These are phyloP conservation scores for Polytrichum formosum DNA, from an alignment of 225 moss, liverwort and hornwort genomes.

Conservation along the genomic window DNA sequence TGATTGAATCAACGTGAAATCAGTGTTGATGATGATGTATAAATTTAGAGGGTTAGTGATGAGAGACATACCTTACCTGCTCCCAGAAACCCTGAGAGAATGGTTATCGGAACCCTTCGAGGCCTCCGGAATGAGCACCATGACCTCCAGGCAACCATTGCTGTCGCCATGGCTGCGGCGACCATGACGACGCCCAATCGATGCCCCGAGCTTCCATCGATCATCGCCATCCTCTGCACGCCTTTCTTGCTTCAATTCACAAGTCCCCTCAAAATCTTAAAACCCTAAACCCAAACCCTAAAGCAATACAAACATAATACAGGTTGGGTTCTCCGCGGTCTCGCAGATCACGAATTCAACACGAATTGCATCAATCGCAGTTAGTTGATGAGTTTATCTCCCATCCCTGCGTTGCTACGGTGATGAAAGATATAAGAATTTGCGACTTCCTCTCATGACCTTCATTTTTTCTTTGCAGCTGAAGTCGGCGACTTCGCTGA, in stretches of 20 bases:
- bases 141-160: background rate
- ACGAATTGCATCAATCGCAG: too few relatives aligned
- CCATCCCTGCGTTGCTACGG: too few relatives aligned
- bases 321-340: too few relatives aligned
- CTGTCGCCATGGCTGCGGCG: background rate
- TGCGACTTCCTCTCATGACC: too few relatives aligned
- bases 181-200: background rate
- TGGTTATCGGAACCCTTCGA: conserved; percentile 38
- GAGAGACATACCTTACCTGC: conserved; percentile 37
- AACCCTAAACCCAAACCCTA: background rate
- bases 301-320: background rate
- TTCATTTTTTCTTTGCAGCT: too few relatives aligned
- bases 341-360: too few relatives aligned
- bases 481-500: too few relatives aligned
- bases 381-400: too few relatives aligned
- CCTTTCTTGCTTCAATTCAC: background rate
- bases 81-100: conserved; percentile 49
- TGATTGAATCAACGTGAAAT: too few relatives aligned
- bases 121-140: background rate
- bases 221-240: background rate
- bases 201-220: background rate
- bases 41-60: background rate
- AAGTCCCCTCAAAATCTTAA: background rate
- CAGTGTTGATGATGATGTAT: too few relatives aligned
- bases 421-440: too few relatives aligned